A percentile compares a stretch with the other conserved stretches of the same genome.
These are phyloP conservation scores for Leucocoprinus birnbaumii DNA, from an alignment of 768 basidiomycete species.

Conservation along the genomic window DNA sequence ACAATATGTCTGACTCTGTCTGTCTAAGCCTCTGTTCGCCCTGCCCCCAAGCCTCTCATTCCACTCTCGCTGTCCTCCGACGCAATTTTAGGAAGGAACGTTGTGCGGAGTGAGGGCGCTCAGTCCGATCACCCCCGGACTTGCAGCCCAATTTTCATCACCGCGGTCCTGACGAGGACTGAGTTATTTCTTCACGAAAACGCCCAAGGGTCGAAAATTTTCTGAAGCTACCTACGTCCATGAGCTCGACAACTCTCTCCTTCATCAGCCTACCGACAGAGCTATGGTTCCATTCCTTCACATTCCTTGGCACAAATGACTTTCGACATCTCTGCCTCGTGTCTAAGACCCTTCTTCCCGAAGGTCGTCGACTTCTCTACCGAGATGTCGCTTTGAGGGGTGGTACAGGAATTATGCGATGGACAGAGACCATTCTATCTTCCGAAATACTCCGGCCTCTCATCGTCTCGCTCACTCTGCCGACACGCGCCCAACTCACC, in stretches of 20 bases:
- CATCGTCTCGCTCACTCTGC: neutral
- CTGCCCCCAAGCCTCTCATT: too few species aligned
- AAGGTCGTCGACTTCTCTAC: neutral
- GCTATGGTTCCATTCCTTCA: neutral
- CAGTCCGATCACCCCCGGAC: too few species aligned
- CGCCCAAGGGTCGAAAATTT: neutral
- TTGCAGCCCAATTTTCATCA: too few species aligned
- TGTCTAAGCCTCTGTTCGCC: too few species aligned
- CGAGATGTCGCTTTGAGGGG: neutral
- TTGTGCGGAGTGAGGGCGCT: too few species aligned
- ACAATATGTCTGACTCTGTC: too few species aligned
- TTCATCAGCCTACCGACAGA: neutral
- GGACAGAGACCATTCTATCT: slow-evolving; percentile 3
- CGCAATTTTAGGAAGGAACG: too few species aligned
- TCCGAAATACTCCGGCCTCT: neutral
- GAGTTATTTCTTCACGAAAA: neutral
- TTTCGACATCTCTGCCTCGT: slow-evolving; percentile 4
- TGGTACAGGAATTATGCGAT: neutral
- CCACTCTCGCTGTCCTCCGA: too few species aligned
- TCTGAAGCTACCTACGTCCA: neutral
- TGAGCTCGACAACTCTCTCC: neutral
- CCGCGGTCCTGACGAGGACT: neutral
- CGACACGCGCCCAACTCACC: neutral
- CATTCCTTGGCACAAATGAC: neutral
- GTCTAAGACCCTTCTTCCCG: neutral